Percentiles rank a stretch among this genome's conserved stretches.
These are phyloP conservation scores for Pseudogymnoascus sp. DNA, from an alignment of 2,329 filamentous ascomycete species.

Conservation along the genomic window DNA sequence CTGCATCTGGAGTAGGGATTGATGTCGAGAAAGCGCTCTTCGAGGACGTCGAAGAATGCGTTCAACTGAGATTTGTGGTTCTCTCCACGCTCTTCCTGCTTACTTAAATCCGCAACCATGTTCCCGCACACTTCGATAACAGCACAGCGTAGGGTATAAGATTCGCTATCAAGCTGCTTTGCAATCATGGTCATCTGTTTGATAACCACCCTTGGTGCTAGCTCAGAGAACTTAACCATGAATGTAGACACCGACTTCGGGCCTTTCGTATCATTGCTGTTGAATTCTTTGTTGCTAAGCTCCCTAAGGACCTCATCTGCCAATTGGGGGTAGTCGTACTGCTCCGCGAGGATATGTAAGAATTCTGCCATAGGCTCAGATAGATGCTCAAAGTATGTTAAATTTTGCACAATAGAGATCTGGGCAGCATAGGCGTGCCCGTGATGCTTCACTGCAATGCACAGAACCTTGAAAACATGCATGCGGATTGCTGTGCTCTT, in stretches of 20 bases:
- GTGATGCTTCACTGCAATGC: constrained; percentile 94
- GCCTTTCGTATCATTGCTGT: constrained; percentile 87
- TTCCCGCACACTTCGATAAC: constrained; percentile 97
- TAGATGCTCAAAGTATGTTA: constrained; percentile 98
- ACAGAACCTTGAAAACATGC: constrained; percentile 95
- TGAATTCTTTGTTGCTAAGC: constrained; percentile 96
- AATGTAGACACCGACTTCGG: constrained; percentile 96
- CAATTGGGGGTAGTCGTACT: constrained; percentile 95
- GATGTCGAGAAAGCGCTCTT: constrained; percentile 91
- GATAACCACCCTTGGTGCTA: constrained; percentile 84
- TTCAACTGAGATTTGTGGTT: constrained; percentile 93
- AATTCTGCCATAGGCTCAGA: constrained; percentile 99
- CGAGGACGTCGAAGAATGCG: constrained; percentile 92
- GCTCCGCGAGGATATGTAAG: constrained; percentile 86
- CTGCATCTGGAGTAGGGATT: constrained; percentile 94
- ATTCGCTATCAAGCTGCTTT: constrained; percentile 94
- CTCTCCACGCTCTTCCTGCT: constrained; percentile 82
- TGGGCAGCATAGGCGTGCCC: constrained; percentile 94
- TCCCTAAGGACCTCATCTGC: constrained; percentile 90
- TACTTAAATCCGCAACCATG: constrained; percentile 82
- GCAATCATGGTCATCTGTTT: constrained; percentile 95
- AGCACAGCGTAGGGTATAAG: constrained; percentile 86
- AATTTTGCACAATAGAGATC: constrained; percentile 93
- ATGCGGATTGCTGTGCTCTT: constrained; percentile 86
- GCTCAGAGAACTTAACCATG: constrained; percentile 83